Evolutionary conservation across 345 rosid species (phyloP), one percentile per base, ranked within the genome.

Genomic region (Cochlearia excelsa): DNA sequence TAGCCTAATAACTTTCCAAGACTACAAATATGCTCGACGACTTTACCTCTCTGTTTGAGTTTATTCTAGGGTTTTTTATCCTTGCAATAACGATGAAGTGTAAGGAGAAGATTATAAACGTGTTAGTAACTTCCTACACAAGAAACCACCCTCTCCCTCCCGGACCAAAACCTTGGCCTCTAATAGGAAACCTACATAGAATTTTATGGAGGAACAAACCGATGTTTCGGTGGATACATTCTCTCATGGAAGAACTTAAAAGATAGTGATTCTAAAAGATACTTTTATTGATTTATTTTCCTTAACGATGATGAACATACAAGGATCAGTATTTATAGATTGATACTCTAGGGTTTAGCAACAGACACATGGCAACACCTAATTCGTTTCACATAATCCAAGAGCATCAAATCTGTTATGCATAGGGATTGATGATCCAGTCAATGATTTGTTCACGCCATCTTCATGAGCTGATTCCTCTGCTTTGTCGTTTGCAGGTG

Each of bases 201-300:
- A 65, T 75, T 74, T 11, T 75, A 0, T 0, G 51, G 57, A 23
- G 0, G 9, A 78, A 72, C 44, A 69, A 67, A 66, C 84, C 82
- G 2, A 54, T 63, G 4, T 68, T 66, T 9, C 63, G 74, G 26
- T 74, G 80, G 83, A 63, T 81, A 47, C 78, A 67, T 4, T 31
- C 51, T 2, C 9, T 64, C 54, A 81, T 80, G 84, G 30, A 78
- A n/a, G n/a, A n/a, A n/a, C n/a, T n/a, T n/a, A n/a, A n/a, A n/a
- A n/a, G n/a, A n/a, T n/a, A n/a, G n/a, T n/a, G n/a, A n/a, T n/a
- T n/a, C n/a, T n/a, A n/a, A n/a, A n/a, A n/a, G n/a, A n/a, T n/a
- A n/a, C n/a, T n/a, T n/a, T n/a, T n/a, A n/a, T n/a, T n/a, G n/a
- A n/a, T n/a, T n/a, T n/a, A n/a, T n/a, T n/a, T n/a, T n/a, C n/a